phyloP scores from a whole-genome alignment of 1,139 yeast species.

The Candida labiduridarum region DNA sequence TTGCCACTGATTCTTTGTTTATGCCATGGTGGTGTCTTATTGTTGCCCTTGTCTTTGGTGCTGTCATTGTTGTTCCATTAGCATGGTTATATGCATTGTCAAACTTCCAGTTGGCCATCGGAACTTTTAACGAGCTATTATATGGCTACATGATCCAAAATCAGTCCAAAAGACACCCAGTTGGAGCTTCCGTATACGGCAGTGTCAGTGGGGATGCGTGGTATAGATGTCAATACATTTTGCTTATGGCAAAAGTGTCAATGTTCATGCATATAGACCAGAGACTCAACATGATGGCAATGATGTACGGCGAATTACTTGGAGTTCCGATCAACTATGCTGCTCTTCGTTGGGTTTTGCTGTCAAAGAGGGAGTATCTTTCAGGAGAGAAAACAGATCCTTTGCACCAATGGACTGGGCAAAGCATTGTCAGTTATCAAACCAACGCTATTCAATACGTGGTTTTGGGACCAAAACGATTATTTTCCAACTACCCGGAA shows the following conservation, averaged over 20 bases:
- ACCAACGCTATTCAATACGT: slow-evolving; percentile 55
- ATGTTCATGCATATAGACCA: slow-evolving; percentile 54
- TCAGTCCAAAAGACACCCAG: slow-evolving; percentile 41
- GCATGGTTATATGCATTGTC: slow-evolving; percentile 55
- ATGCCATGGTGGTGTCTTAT: slow-evolving; percentile 55
- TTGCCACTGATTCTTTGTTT: slow-evolving; percentile 41
- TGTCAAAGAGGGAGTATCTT: slow-evolving; percentile 39
- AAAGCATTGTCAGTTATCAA: slow-evolving; percentile 41
- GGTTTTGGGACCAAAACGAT: slow-evolving; percentile 46
- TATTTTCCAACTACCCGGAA: slow-evolving; percentile 41
- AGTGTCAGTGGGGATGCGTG: slow-evolving; percentile 56
- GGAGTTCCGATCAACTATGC: slow-evolving; percentile 53
- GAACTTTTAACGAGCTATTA: slow-evolving; percentile 52
- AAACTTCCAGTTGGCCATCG: slow-evolving; percentile 54
- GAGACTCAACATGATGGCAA: slow-evolving; percentile 47
- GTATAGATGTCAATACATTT: slow-evolving; percentile 53
- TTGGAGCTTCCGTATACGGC: slow-evolving; percentile 50
- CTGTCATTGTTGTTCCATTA: slow-evolving; percentile 50
- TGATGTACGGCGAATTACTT: slow-evolving; percentile 51
- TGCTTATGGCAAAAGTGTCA: slow-evolving; percentile 51
- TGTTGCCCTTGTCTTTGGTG: slow-evolving; percentile 46
- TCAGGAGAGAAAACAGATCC: slow-evolving; percentile 44
- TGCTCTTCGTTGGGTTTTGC: slow-evolving; percentile 49
- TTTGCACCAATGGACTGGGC: slow-evolving; percentile 57
- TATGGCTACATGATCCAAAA: slow-evolving; percentile 50